A percentile compares a stretch with the other conserved stretches of the same genome.
Conservation (phyloP, 345 rosid genomes). For the Moricandia moricandioides region DNA sequence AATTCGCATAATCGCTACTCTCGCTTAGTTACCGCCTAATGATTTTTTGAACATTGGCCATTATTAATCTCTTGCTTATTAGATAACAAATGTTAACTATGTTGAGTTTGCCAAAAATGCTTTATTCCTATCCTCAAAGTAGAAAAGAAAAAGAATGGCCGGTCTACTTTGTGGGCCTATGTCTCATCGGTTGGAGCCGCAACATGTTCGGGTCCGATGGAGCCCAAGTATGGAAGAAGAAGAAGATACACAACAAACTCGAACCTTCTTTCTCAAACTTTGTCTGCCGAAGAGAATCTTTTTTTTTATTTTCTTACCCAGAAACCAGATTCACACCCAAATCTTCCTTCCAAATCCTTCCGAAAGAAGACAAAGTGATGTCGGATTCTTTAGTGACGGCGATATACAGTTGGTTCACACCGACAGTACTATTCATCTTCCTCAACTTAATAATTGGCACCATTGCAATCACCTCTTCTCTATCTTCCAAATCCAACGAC, state of each 20-base stretch:
- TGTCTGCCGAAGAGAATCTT: background rate
- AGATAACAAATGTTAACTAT: background rate
- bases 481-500: constrained; percentile 42
- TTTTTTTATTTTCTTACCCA: background rate
- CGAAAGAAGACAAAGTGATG: constrained; percentile 34
- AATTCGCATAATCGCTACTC: no score
- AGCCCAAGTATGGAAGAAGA: background rate
- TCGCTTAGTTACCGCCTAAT: no score
- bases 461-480: constrained; percentile 57
- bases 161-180: background rate
- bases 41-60: no score
- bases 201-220: background rate
- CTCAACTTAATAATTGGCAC: constrained; percentile 77
- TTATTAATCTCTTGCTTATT: no score
- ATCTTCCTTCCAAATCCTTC: background rate
- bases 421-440: constrained; percentile 65
- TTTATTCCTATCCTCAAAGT: background rate
- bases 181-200: background rate
- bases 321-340: background rate
- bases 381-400: constrained; percentile 60
- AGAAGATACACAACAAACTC: background rate
- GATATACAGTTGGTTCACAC: constrained; percentile 76
- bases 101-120: background rate
- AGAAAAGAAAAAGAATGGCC: background rate
- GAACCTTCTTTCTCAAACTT: background rate